Base-by-base conservation (phyloP, 495 filamentous ascomycete species). In the Pseudomonodictys pantanalensis region DNA sequence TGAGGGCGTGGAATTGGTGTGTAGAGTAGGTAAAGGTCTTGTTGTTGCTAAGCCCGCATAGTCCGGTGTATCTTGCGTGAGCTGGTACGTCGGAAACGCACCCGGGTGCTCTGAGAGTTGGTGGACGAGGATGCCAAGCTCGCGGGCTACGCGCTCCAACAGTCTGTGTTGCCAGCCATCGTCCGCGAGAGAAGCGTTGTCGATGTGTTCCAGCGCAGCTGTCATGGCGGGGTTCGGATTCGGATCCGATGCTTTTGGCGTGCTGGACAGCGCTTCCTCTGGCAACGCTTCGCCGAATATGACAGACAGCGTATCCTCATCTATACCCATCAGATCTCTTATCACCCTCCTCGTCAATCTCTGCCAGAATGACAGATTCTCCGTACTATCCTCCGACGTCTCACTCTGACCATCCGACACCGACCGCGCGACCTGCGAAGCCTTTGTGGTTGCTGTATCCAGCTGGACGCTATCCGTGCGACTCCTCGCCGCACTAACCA, bases 281-380 rank as follows among this genome's bases (percentile, higher is more conserved):
- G 87, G 85, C 26, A 97, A 73, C 10, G 81, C 77, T 73, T 96
- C 93, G 2, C 93, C 93, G 56, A 97, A 90, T 4, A 97, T 83
- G 23, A 96, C 83, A 1, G 86, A 87, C 5, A 97, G 81, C 28
- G 92, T 74, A 32, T 81, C 79, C 58, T 96, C 91, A 60, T 97
- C 91, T 49, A 97, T 90, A 2, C 95, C 91, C 69, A 98, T 86
- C 39, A 98, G 73, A 70, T 96, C 91, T 22, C 83, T 81, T 44
- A 98, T 91, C 17, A 97, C 86, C 66, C 86, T 86, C 48, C 89
- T 83, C 3, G 92, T 95, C 42, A 97, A 83, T 2, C 85, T 81
- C 51, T 83, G 83, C 90, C 88, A 92, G 56, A 95, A 79, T 0
- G 86, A 84, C 62, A 90, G 86, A 25, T 68, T 65, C 52, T 78